phyloP scores from a whole-genome alignment of 768 basidiomycete genomes.

The Royoungia palumana region DNA sequence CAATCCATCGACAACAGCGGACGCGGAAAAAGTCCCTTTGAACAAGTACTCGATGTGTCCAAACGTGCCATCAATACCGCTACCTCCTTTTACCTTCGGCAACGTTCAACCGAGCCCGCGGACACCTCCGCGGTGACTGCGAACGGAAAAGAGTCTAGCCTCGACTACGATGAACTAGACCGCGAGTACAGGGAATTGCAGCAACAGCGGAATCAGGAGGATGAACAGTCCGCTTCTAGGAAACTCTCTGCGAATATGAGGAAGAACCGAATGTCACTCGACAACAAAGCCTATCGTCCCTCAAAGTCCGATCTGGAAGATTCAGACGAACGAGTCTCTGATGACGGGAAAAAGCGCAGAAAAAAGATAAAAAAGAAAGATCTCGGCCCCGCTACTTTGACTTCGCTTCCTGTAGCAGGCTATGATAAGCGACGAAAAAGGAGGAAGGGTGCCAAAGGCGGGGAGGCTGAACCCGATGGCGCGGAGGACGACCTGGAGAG shows the following conservation, averaged over 20 bases:
- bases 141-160: conserved; percentile 47
- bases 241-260: conserved; percentile 37
- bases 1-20: conserved; percentile 32
- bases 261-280: conserved; percentile 63
- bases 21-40: conserved; percentile 70
- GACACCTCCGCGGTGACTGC: conserved; percentile 37
- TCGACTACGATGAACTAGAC: conserved; percentile 80
- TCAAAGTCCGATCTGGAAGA: conserved; percentile 61
- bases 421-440: conserved; percentile 62
- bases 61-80: conserved; percentile 52
- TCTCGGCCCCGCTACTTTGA: conserved; percentile 52
- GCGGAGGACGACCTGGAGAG: conserved; percentile 50
- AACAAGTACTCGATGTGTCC: conserved; percentile 54
- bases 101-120: conserved; percentile 57
- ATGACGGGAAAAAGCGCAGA: conserved; percentile 51
- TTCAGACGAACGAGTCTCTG: conserved; percentile 59
- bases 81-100: conserved; percentile 59
- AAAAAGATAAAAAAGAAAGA: conserved; percentile 49
- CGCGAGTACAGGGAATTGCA: conserved; percentile 49
- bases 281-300: conserved; percentile 83
- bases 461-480: conserved; percentile 33
- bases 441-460: conserved; percentile 45
- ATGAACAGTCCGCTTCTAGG: conserved; percentile 30
- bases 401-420: conserved; percentile 62
- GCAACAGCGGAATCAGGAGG: conserved; percentile 22